Evolutionary conservation across 352 stramenopile species (phyloP).

Genomic region (Pythium sp.): DNA sequence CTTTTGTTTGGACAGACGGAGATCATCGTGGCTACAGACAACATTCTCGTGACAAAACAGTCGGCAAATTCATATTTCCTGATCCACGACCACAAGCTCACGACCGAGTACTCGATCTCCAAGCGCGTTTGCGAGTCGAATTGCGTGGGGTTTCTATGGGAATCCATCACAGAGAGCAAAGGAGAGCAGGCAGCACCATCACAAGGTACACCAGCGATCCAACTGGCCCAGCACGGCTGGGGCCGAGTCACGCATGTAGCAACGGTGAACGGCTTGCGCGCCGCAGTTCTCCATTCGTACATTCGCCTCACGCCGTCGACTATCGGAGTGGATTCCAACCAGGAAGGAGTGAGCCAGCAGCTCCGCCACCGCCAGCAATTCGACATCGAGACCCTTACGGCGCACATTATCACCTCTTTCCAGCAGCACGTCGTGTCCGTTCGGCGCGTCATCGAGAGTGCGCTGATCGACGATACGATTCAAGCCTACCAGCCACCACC

Average conservation of each 20-base stretch:
- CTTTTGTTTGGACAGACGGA: not conserved
- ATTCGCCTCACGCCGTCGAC: constrained; percentile 26
- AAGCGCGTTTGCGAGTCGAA: constrained; percentile 22
- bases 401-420: constrained; percentile 28
- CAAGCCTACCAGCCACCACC: not conserved
- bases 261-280: not conserved
- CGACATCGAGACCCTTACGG: not conserved
- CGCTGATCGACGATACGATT: constrained; percentile 19
- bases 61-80: constrained; percentile 2
- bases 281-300: constrained; percentile 23
- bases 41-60: constrained; percentile 17
- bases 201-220: not conserved
- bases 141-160: constrained; percentile 22
- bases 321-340: not conserved
- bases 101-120: constrained; percentile 19
- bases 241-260: not conserved
- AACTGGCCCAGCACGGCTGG: constrained; percentile 14
- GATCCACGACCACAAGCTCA: not conserved
- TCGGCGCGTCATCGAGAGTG: constrained; percentile 32
- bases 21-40: constrained; percentile 15
- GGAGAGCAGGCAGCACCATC: not conserved
- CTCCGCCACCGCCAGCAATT: not conserved
- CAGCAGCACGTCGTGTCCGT: constrained; percentile 28
- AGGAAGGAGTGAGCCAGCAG: not conserved
- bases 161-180: constrained; percentile 7